A percentile compares a stretch with the other conserved stretches of the same genome.
Conservation (phyloP, 768 basidiomycete species). For the Chalciporus pseudorubinellus region DNA sequence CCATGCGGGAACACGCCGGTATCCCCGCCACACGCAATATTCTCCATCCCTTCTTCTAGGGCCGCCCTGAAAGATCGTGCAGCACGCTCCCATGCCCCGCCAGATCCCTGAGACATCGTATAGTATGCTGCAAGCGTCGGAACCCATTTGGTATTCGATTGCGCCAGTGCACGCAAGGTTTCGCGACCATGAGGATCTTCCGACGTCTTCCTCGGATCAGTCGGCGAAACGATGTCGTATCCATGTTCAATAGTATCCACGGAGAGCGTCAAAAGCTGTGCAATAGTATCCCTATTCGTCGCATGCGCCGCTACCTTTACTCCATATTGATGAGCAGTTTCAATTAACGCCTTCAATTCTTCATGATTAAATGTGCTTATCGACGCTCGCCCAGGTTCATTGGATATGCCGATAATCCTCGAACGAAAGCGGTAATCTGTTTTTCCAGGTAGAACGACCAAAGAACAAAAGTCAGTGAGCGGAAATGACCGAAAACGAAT, state of each 20-base stretch:
- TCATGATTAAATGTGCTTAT: slow-evolving; percentile 43
- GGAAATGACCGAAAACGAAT: slow-evolving; percentile 9
- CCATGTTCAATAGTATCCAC: slow-evolving; percentile 64
- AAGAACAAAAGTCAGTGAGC: slow-evolving; percentile 1
- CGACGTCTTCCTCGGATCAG: background rate
- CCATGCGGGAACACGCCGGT: too few relatives aligned
- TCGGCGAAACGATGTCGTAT: slow-evolving; percentile 19
- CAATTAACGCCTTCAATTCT: slow-evolving; percentile 50
- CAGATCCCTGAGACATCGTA: slow-evolving; percentile 23
- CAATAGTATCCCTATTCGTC: slow-evolving; percentile 32
- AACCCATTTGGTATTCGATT: slow-evolving; percentile 45
- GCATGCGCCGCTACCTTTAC: slow-evolving; percentile 62
- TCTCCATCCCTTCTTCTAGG: slow-evolving; percentile 41
- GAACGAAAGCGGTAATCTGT: slow-evolving; percentile 56
- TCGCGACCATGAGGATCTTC: slow-evolving; percentile 14
- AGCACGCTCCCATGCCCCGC: slow-evolving; percentile 38
- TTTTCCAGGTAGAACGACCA: background rate
- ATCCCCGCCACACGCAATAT: slow-evolving; percentile 62
- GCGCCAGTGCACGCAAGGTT: slow-evolving; percentile 20
- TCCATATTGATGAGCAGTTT: slow-evolving; percentile 48
- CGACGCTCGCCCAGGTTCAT: slow-evolving; percentile 32
- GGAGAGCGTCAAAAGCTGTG: slow-evolving; percentile 25
- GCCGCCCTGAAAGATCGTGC: slow-evolving; percentile 44
- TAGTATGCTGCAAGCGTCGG: slow-evolving; percentile 57
- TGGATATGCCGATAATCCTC: slow-evolving; percentile 41